These are phyloP conservation scores for Ailanthus altissimus DNA, from an alignment of 345 rosid genomes.

Conservation along the genomic window DNA sequence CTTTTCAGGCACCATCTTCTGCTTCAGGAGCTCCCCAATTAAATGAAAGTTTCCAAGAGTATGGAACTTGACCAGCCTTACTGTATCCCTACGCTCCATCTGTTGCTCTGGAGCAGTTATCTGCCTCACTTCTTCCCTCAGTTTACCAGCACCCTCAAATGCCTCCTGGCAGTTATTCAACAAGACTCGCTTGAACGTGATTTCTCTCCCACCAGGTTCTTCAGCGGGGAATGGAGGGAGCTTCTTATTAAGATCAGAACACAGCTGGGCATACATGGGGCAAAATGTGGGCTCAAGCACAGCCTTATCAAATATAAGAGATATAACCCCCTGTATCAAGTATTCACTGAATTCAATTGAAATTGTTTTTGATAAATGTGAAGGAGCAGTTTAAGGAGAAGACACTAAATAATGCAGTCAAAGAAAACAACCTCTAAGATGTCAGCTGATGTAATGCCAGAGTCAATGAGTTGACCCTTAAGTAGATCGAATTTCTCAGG, in stretches of 20 bases:
- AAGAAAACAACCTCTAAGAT: conserved; percentile 60
- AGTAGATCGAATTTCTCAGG: conserved; percentile 96
- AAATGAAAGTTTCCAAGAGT: conserved; percentile 88
- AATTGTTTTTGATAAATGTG: not conserved
- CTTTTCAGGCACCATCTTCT: conserved; percentile 92
- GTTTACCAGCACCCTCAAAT: conserved; percentile 83
- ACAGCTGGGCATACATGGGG: conserved; percentile 87
- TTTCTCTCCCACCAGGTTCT: conserved; percentile 78
- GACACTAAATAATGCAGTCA: not conserved
- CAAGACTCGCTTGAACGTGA: conserved; percentile 85
- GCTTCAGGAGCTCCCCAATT: conserved; percentile 95
- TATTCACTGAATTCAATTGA: conserved; percentile 7
- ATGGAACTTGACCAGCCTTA: conserved; percentile 71
- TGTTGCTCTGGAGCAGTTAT: conserved; percentile 82
- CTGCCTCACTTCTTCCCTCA: conserved; percentile 75
- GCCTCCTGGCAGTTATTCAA: conserved; percentile 90
- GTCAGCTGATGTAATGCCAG: conserved; percentile 90
- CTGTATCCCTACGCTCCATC: conserved; percentile 81
- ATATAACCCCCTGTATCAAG: conserved; percentile 72
- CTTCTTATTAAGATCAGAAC: conserved; percentile 75
- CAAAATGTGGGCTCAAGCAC: conserved; percentile 93
- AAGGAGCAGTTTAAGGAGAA: not conserved
- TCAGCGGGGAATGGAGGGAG: conserved; percentile 89
- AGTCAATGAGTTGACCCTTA: conserved; percentile 88
- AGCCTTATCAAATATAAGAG: conserved; percentile 89